Evolutionary conservation across 139 green algal species (phyloP).

Genomic region (Diplosphaera chodatii): DNA sequence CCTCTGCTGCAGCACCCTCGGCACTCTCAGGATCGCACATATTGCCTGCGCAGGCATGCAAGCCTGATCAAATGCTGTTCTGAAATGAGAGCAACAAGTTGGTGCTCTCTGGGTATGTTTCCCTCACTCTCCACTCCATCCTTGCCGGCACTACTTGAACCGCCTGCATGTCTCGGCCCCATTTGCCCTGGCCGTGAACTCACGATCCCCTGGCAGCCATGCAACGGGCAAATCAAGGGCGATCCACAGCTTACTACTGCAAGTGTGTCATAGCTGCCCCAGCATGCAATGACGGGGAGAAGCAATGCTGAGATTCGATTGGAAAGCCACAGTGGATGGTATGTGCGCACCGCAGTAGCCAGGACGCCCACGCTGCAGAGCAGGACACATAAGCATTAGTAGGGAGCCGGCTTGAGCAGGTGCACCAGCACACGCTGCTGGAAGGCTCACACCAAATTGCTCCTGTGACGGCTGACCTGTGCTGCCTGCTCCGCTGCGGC

Average conservation of each 20-base stretch:
- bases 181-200: conserved; percentile 31
- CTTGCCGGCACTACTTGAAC: conserved; percentile 3
- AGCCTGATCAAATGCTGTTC: neutral
- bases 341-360: neutral
- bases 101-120: neutral
- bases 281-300: neutral
- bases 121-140: neutral
- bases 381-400: neutral
- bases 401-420: neutral
- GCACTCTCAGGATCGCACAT: neutral
- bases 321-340: neutral
- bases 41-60: neutral
- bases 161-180: conserved; percentile 29
- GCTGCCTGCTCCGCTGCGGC: conserved; percentile 55
- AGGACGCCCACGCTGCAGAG: neutral
- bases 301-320: too few relatives aligned
- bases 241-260: too few relatives aligned
- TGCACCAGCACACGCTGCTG: too few relatives aligned
- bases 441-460: too few relatives aligned
- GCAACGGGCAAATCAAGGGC: too few relatives aligned
- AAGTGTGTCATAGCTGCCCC: too few relatives aligned
- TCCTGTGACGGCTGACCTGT: conserved; percentile 19
- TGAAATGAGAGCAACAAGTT: too few relatives aligned
- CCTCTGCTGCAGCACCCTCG: neutral
- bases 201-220: conserved; percentile 23